Percentiles rank a stretch among this genome's conserved stretches.
phyloP scores from a whole-genome alignment of 2,329 filamentous ascomycete genomes.

The Zarea fungicola region DNA sequence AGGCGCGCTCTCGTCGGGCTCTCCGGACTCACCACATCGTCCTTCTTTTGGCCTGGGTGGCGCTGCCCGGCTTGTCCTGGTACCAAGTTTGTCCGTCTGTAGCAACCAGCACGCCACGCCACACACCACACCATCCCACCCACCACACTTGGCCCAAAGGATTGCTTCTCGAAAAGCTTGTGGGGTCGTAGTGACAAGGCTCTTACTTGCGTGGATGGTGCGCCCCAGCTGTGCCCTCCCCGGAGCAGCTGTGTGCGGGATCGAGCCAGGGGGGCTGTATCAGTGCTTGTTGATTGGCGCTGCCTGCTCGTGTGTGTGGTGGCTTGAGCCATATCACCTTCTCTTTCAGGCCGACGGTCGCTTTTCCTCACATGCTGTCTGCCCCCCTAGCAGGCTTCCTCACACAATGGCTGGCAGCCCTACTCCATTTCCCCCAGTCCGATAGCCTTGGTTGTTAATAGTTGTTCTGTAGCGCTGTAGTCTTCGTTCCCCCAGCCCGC shows the following conservation, averaged over 20 bases:
- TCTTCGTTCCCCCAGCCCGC: conserved; percentile 15
- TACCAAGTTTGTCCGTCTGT: conserved; percentile 4
- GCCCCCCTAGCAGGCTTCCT: conserved; percentile 15
- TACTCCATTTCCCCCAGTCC: conserved; percentile 6
- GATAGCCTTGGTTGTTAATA: not conserved
- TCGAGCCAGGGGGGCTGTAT: conserved; percentile 23
- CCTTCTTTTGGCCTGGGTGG: conserved; percentile 1
- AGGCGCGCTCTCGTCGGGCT: conserved; percentile 6
- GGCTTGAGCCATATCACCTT: conserved; percentile 30
- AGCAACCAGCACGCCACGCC: conserved; percentile 3
- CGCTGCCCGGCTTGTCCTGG: not conserved
- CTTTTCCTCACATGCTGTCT: conserved; percentile 26
- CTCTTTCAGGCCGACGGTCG: conserved; percentile 31
- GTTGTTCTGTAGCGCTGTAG: conserved; percentile 8
- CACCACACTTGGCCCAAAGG: not conserved
- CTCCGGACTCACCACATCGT: conserved; percentile 1
- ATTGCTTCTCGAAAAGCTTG: conserved; percentile 6
- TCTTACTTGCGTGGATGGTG: conserved; percentile 2
- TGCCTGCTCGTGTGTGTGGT: conserved; percentile 23
- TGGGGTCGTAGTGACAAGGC: conserved; percentile 1
- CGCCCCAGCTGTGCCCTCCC: conserved; percentile 13
- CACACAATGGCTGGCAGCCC: conserved; percentile 10
- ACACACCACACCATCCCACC: conserved; percentile 2
- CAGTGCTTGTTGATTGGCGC: conserved; percentile 28
- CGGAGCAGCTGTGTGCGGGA: conserved; percentile 7